Evolutionary conservation across 2,329 filamentous ascomycete species (phyloP).

Genomic region (Rhexocercosporidium sp.): DNA sequence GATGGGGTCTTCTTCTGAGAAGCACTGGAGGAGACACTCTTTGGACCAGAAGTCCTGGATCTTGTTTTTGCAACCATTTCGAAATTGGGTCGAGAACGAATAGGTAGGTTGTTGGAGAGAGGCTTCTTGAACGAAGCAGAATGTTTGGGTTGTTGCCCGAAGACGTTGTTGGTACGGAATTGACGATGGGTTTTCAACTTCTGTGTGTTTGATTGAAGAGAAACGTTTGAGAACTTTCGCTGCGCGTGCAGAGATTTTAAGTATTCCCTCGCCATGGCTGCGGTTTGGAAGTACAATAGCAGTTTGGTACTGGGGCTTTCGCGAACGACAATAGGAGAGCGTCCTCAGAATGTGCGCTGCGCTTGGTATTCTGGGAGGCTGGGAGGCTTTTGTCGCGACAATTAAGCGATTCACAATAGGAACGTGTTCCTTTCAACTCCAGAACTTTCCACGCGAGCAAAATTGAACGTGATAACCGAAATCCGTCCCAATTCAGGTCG

Average conservation of each 20-base stretch:
- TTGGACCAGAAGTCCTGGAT: neutral
- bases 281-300: conserved; percentile 4
- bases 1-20: neutral
- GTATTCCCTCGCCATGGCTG: conserved; percentile 10
- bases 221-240: conserved; percentile 4
- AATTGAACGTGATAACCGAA: conserved; percentile 2
- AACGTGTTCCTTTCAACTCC: neutral
- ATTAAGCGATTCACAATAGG: neutral
- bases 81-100: neutral
- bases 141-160: neutral
- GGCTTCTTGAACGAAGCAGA: neutral
- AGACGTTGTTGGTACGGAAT: neutral
- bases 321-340: neutral
- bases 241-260: neutral
- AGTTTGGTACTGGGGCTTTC: neutral
- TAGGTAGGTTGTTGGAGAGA: neutral
- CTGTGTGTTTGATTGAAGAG: neutral
- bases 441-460: neutral
- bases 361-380: neutral
- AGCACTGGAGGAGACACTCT: neutral
- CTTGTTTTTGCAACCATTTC: conserved; percentile 3
- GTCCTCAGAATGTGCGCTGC: neutral
- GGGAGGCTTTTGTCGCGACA: neutral
- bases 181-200: neutral
- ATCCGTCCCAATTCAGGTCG: conserved; percentile 16